A percentile compares a stretch with the other conserved stretches of the same genome.
Evolutionary conservation across 305 asterid species (phyloP).

Genomic region (Ajuga reptans): DNA sequence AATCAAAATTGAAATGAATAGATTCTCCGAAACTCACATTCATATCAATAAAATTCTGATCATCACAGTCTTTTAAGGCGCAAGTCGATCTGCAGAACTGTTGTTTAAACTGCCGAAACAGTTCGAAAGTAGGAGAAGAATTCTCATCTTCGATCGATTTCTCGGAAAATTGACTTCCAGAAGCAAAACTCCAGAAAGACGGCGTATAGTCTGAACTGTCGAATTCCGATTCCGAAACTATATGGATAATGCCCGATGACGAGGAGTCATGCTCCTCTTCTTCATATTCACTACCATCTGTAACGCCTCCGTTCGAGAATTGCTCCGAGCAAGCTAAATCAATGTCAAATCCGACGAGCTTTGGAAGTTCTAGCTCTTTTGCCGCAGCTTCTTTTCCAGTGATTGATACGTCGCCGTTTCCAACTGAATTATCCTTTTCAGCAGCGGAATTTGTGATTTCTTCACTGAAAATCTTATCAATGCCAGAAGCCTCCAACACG

Average conservation of each 20-base stretch:
- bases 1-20: background rate
- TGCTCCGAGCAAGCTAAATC: constrained; percentile 76
- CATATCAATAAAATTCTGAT: constrained; percentile 32
- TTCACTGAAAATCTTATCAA: constrained; percentile 14
- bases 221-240: constrained; percentile 44
- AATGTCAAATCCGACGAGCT: constrained; percentile 31
- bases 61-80: constrained; percentile 26
- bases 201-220: constrained; percentile 49
- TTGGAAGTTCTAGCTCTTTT: constrained; percentile 26
- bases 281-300: constrained; percentile 23
- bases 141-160: constrained; percentile 47
- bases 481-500: constrained; percentile 19
- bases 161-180: constrained; percentile 89
- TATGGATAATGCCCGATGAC: constrained; percentile 41
- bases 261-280: constrained; percentile 44
- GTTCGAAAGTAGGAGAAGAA: constrained; percentile 56
- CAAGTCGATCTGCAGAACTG: constrained; percentile 53
- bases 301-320: constrained; percentile 40
- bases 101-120: constrained; percentile 53
- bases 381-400: constrained; percentile 22
- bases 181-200: constrained; percentile 47
- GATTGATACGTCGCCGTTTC: constrained; percentile 28
- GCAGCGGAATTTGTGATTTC: constrained; percentile 30
- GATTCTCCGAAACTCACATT: constrained; percentile 39
- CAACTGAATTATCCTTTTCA: constrained; percentile 27